Base-by-base conservation (phyloP, 768 basidiomycete genomes). In the Lactifluus pinguis region DNA sequence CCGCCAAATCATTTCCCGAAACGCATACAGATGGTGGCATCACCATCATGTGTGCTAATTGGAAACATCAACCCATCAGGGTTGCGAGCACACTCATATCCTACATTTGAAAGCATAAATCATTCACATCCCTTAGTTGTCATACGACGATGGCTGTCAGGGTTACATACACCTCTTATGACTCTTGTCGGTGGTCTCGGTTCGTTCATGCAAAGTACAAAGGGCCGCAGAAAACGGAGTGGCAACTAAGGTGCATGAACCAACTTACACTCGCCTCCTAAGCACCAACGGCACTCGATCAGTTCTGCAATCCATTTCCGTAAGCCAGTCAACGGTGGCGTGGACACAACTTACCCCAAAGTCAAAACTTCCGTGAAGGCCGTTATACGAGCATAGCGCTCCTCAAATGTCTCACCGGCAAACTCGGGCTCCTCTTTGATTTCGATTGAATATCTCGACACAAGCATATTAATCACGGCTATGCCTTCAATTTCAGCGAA, bases 401-500 rank as follows among this genome's bases (percentile, higher is more conserved):
- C 68, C 57, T 77, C 77, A 53, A 79, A 76, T 0, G 76, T 73
- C 66, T 80, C 79, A 14, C 66, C 58, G 4, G 73, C 71, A 62
- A 77, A 81, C 57, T 79, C 70, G 72, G 62, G 75, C 47, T 83
- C 80, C 42, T 80, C 79, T 60, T 79, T 79, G 39, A 82, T 61
- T 48, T 75, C 73, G 50, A 82, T 74, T 57, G 74, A 77, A 65
- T 80, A 83, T 36, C 64, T 71, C 5, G 71, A 73, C 4, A 81
- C 67, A 32, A 83, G 65, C 70, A 79, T 74, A 4, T 77, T 76
- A 34, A 83, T 67, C 51, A 75, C 72, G 0, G 77, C 80, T 47
- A 80, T 70, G 36, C 72, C 77, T 63, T 80, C 78, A 0, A 77
- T 78, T 67, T 83, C 80, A 30, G 74, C 75, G 66, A 81, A 81